Conservation (phyloP, 164 flowering plant genomes). For the Chimonanthus salicifolius region DNA sequence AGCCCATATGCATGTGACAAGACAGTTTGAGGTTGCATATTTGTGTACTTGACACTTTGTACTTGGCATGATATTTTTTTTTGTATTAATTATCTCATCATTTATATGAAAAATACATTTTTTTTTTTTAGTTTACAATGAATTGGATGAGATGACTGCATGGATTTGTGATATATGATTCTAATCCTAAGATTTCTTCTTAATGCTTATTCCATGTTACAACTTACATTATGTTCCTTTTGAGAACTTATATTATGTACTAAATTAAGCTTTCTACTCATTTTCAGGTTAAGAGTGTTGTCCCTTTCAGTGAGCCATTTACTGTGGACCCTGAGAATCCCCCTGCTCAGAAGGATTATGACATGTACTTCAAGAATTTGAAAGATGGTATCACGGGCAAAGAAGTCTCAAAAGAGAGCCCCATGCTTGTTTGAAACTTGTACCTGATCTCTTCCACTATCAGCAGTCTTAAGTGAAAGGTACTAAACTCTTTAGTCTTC, state of each 20-base stretch:
- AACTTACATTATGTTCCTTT: no score
- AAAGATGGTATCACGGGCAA: slow-evolving; percentile 98
- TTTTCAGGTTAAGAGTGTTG: slow-evolving; percentile 76
- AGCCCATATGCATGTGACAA: slow-evolving; percentile 80
- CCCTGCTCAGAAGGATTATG: slow-evolving; percentile 88
- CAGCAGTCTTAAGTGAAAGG: slow-evolving; percentile 1
- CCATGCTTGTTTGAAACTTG: slow-evolving; percentile 41
- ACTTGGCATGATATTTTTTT: background rate
- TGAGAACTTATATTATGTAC: no score
- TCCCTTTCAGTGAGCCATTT: slow-evolving; percentile 87
- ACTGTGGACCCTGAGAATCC: slow-evolving; percentile 89
- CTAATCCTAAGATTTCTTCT: no score
- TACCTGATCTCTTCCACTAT: slow-evolving; percentile 1
- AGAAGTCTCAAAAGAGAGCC: slow-evolving; percentile 50
- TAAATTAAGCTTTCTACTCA: background rate
- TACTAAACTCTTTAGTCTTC: background rate
- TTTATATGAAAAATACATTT: background rate
- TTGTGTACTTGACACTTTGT: background rate
- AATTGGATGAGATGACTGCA: no score
- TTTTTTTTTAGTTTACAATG: no score
- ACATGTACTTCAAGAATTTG: slow-evolving; percentile 58
- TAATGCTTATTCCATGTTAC: no score
- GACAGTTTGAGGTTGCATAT: slow-evolving; percentile 80
- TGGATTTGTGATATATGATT: no score
- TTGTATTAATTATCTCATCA: background rate